Evolutionary conservation across 1,139 yeast genomes (phyloP), one percentile per base, ranked within the genome.

Genomic region (Ashbya aceris): DNA sequence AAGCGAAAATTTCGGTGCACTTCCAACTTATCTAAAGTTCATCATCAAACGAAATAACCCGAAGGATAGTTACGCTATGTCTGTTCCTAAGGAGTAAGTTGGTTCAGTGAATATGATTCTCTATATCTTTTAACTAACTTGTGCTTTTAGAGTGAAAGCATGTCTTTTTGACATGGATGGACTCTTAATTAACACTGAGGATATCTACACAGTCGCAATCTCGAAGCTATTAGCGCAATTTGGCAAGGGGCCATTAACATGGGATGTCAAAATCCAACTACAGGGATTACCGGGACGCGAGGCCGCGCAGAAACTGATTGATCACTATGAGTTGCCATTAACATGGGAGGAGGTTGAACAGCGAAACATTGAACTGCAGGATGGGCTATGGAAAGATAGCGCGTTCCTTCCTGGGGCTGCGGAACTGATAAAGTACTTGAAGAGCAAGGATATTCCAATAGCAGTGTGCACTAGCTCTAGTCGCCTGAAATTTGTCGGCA

Each of bases 121-220:
- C 6, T 17, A 17, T 17, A 4, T 6, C 23, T 6, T 17, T 17
- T 17, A 17, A 17, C 23, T 17, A 17, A 17, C 23, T 17, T 17
- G 23, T 17, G 6, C 23, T 17, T 32, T 32, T 4, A 51, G 53
- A 43, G 69, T 74, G 54, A 82, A 75, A 61, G 96, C 96, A 46
- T 87, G 96, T 71, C 81, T 89, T 44, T 89, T 89, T 63, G 91
- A 91, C 69, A 87, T 91, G 96, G 97, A 91, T 60, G 98, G 98
- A 2, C 75, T 94, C 27, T 69, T 91, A 49, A 74, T 91, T 57
- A 85, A 89, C 65, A 83, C 96, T 2, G 98, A 91, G 62, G 94
- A 84, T 49, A 70, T 87, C 45, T 91, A 91, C 61, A 89, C 98
- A 0, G 77, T 77, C 45, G 83, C 83, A 3, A 68, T 84, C 34